These are phyloP conservation scores for Ceraceosorus guamensis DNA, from an alignment of 1,284 basidiomycete species.

Conservation along the genomic window DNA sequence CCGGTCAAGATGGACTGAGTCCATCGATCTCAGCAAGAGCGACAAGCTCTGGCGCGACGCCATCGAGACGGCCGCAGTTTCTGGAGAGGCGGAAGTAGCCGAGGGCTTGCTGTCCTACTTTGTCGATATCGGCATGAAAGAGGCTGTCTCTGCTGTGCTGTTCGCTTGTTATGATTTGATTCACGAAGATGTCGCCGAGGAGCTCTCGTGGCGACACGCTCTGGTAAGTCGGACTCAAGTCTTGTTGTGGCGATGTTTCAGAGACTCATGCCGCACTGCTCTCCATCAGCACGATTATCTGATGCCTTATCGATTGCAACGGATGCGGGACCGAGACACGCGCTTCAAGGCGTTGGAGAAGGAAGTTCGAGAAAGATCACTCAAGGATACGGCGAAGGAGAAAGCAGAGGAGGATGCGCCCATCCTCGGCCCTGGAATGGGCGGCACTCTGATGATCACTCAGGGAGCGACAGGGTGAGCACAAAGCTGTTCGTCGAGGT, in stretches of 20 bases:
- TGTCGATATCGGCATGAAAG: slow-evolving; percentile 95
- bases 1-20: slow-evolving; percentile 89
- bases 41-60: slow-evolving; percentile 96
- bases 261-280: no score
- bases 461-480: slow-evolving; percentile 1
- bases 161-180: slow-evolving; percentile 88
- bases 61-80: slow-evolving; percentile 84
- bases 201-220: slow-evolving; percentile 88
- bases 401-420: slow-evolving; percentile 60
- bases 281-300: slow-evolving; percentile 68
- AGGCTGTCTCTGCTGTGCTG: slow-evolving; percentile 85
- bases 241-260: no score
- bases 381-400: slow-evolving; percentile 73
- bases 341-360: slow-evolving; percentile 60
- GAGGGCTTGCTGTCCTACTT: slow-evolving; percentile 80
- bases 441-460: slow-evolving; percentile 5
- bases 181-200: slow-evolving; percentile 82
- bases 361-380: slow-evolving; percentile 65
- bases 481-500: no score
- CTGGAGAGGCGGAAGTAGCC: slow-evolving; percentile 70
- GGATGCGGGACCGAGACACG: slow-evolving; percentile 52
- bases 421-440: slow-evolving; percentile 25
- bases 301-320: slow-evolving; percentile 88
- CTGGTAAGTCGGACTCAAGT: slow-evolving; percentile 49
- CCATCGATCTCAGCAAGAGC: slow-evolving; percentile 83